Conservation (phyloP, 176 grass and related monocot genomes). For the Avena sativa region DNA sequence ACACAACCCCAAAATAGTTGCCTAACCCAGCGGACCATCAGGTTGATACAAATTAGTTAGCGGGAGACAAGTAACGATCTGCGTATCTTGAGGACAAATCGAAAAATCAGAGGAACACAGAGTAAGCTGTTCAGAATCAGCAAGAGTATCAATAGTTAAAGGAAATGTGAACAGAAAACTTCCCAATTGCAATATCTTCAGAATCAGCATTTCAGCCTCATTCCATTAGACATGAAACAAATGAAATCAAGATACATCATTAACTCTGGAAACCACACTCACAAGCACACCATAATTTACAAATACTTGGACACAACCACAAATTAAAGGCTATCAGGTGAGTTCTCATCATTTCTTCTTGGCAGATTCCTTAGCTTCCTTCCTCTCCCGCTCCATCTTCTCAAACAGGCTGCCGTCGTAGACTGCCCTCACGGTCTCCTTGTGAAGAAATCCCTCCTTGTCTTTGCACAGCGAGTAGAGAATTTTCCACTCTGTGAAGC, state of each 20-base stretch:
- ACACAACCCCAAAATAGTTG: too few species aligned
- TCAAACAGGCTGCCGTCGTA: constrained; percentile 79
- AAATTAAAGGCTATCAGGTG: neutral
- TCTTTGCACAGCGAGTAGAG: constrained; percentile 62
- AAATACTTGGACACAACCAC: neutral
- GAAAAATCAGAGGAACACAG: too few species aligned
- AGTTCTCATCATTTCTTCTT: constrained; percentile 56
- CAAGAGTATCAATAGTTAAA: too few species aligned
- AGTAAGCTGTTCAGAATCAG: too few species aligned
- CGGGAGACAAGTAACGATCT: too few species aligned
- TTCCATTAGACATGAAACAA: neutral
- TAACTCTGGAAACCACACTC: neutral
- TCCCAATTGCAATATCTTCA: neutral
- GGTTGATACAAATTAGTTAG: too few species aligned
- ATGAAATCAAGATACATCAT: constrained; percentile 13
- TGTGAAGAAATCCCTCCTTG: constrained; percentile 75
- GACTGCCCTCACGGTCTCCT: constrained; percentile 59
- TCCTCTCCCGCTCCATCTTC: constrained; percentile 58
- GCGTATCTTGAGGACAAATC: too few species aligned
- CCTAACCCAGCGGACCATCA: too few species aligned
- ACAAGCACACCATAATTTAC: neutral
- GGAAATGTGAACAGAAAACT: neutral
- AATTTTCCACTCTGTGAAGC: constrained; percentile 67
- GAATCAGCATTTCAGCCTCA: neutral
- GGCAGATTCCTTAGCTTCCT: constrained; percentile 41